Evolutionary conservation across 1,139 yeast genomes (phyloP), one percentile per base, ranked within the genome.

Genomic region (Waltiozyma sp.): DNA sequence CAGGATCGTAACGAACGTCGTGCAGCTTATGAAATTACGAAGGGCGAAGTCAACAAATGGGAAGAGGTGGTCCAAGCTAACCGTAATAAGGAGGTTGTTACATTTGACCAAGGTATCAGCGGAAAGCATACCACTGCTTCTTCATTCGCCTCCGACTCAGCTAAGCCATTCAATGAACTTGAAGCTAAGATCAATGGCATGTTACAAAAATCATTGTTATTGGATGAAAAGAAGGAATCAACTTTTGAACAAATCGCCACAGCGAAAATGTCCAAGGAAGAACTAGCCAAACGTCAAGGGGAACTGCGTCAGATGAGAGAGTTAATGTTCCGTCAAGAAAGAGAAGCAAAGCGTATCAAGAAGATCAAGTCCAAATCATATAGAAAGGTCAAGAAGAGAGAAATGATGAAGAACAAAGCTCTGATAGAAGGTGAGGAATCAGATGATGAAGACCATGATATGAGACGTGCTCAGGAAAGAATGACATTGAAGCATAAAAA

Each of bases 251-350:
- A 89, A 47, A 73, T 87, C 38, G 91, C 87, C 14, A 75, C 82
- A n/a, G 87, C 93, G 2, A 80, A 83, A 53, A 64, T 91, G 60
- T 72, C 93, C 0, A 75, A 83, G 24, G 95, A 84, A 49, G 98
- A 93, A 43, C 66, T 89, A 65, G 68, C 70, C 47, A 77, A 80
- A 58, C 75, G 95, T 51, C 82, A 94, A 14, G 75, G 77, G 45
- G 96, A 91, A 62, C 72, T 91, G 52, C 74, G 97, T 53, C 64
- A 83, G 56, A 88, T 88, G 96, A 75, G 98, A 50, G 98, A 91
- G 58, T 73, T 91, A 49, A 86, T 91, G 95, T 91, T 88, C 65
- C 75, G 97, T 57, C 96, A 91, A 57, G 96, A 91, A 65, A 77
- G 80, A 56, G 81, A 86, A 59, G 88, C 97, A 19, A 87, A 77